Percentiles rank a stretch among this genome's conserved stretches.
Evolutionary conservation across 352 stramenopile genomes (phyloP).

Genomic region (Phytophthora palmivora): DNA sequence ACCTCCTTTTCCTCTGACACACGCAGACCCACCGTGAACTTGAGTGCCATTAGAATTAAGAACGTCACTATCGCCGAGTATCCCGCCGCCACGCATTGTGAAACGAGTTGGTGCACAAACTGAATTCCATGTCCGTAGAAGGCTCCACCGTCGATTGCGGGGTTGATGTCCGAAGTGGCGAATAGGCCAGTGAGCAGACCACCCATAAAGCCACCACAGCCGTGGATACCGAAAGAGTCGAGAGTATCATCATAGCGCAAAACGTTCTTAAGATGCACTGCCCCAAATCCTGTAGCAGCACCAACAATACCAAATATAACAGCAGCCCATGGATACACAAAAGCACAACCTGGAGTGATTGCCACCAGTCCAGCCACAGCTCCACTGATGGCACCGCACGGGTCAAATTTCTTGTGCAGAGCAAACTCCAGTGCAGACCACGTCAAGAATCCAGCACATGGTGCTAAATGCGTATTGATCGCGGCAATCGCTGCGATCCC

Average conservation of each 20-base stretch:
- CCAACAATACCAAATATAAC: conserved; percentile 78
- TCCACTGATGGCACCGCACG: conserved; percentile 65
- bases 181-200: conserved; percentile 76
- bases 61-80: no score
- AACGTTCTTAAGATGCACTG: conserved; percentile 66
- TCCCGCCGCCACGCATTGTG: no score
- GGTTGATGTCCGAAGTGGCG: no score
- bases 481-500: conserved; percentile 67
- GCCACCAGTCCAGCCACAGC: conserved; percentile 70
- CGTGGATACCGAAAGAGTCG: conserved; percentile 81
- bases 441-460: conserved; percentile 66
- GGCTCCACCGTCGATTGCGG: no score
- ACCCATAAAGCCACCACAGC: conserved; percentile 70
- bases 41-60: no score
- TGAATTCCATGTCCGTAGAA: no score
- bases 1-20: no score
- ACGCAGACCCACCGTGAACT: no score
- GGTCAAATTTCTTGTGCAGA: conserved; percentile 65
- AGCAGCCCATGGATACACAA: conserved; percentile 69
- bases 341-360: conserved; percentile 77
- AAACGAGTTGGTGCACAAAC: no score
- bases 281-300: conserved; percentile 54
- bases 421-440: conserved; percentile 69
- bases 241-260: conserved; percentile 81
- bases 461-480: conserved; percentile 77